A percentile compares a stretch with the other conserved stretches of the same genome.
These are phyloP conservation scores for Podospora didyma DNA, from an alignment of 495 filamentous ascomycete species.

Conservation along the genomic window DNA sequence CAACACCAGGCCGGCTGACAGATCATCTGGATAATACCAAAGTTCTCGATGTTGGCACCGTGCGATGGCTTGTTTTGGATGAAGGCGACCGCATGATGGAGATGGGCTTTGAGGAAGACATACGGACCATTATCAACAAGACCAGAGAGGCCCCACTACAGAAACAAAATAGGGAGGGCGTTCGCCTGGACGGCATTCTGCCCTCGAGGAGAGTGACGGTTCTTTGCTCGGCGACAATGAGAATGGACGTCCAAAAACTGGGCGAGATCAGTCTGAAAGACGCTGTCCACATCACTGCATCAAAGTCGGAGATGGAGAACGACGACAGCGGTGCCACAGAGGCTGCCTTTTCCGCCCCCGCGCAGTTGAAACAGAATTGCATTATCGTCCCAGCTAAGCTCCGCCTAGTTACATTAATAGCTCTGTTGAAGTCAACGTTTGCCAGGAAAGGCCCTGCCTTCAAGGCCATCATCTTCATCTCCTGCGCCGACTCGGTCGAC, in stretches of 20 bases:
- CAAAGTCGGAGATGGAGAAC: conserved; percentile 45
- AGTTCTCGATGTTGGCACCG: conserved; percentile 79
- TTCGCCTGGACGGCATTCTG: conserved; percentile 48
- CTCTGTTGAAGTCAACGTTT: conserved; percentile 80
- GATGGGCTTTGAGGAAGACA: conserved; percentile 88
- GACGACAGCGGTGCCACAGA: conserved; percentile 46
- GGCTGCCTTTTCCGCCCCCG: conserved; percentile 72
- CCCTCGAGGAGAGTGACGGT: conserved; percentile 78
- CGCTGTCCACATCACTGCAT: conserved; percentile 78
- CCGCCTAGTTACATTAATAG: conserved; percentile 79
- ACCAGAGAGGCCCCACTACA: conserved; percentile 52
- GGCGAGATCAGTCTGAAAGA: conserved; percentile 94
- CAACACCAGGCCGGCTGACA: conserved; percentile 82
- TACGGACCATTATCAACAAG: conserved; percentile 72
- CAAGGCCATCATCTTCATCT: conserved; percentile 95
- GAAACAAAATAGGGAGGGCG: conserved; percentile 35
- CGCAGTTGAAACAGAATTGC: conserved; percentile 89
- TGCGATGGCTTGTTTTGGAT: conserved; percentile 90
- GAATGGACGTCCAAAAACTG: conserved; percentile 87
- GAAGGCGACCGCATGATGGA: conserved; percentile 97
- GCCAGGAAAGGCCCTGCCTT: conserved; percentile 80
- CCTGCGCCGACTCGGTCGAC: conserved; percentile 93
- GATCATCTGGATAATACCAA: conserved; percentile 93
- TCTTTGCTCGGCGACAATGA: conserved; percentile 96
- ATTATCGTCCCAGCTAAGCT: conserved; percentile 83